Evolutionary conservation across 768 basidiomycete genomes (phyloP).

Genomic region (Boletus barrowsii): DNA sequence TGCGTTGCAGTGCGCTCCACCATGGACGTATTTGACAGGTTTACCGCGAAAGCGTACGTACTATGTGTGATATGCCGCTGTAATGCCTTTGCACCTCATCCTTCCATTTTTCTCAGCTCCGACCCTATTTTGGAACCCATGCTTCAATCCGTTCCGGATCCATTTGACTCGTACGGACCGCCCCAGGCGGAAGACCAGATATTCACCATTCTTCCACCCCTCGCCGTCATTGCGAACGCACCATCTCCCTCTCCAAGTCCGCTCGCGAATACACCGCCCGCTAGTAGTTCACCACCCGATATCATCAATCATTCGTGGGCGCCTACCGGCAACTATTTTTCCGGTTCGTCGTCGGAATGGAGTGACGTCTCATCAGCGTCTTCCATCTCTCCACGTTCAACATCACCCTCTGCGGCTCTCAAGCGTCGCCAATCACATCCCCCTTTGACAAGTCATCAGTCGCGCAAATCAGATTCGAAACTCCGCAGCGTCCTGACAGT

Average conservation of each 20-base stretch:
- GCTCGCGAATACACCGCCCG: constrained; percentile 42
- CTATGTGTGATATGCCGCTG: constrained; percentile 1
- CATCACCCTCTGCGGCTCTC: constrained; percentile 43
- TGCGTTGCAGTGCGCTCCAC: constrained; percentile 85
- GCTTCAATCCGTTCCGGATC: constrained; percentile 86
- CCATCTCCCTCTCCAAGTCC: constrained; percentile 62
- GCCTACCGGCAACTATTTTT: constrained; percentile 45
- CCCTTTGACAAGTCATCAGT: constrained; percentile 34
- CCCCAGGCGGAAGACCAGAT: constrained; percentile 87
- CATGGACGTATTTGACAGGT: constrained; percentile 87
- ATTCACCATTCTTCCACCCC: constrained; percentile 87
- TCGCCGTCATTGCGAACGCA: constrained; percentile 67
- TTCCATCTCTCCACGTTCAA: constrained; percentile 46
- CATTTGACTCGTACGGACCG: constrained; percentile 89
- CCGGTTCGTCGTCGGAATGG: constrained; percentile 58
- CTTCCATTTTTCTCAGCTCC: constrained; percentile 44
- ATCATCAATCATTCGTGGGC: constrained; percentile 49
- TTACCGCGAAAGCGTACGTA: constrained; percentile 81
- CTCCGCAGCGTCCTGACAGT: constrained; percentile 69
- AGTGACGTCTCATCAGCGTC: constrained; percentile 39
- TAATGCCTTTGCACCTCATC: constrained; percentile 8
- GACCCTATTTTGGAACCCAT: constrained; percentile 91
- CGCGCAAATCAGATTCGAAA: constrained; percentile 62
- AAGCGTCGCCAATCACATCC: constrained; percentile 55
- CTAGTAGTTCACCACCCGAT: constrained; percentile 34